Conservation (phyloP, 371 early-diverging fungal genomes). For the Mortierella sp. region DNA sequence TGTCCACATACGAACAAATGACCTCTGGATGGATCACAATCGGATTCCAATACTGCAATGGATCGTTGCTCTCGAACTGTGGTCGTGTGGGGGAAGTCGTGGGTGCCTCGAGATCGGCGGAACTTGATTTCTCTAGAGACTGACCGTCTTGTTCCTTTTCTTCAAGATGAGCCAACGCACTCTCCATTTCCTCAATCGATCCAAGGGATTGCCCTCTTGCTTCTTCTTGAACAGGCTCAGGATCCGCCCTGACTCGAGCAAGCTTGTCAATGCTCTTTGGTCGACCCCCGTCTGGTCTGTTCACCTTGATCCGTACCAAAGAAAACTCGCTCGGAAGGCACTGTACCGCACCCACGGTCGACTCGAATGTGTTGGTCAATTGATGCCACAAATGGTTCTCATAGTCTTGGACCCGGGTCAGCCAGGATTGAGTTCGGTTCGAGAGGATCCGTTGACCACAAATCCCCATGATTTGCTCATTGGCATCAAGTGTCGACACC, state of each 20-base stretch:
- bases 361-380: constrained; percentile 90
- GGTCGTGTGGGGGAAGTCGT: too few species aligned
- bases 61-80: too few species aligned
- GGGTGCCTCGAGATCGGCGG: too few species aligned
- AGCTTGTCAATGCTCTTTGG: too few species aligned
- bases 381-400: constrained; percentile 95
- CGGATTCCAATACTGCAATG: constrained; percentile 66
- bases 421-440: constrained; percentile 80
- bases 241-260: too few species aligned
- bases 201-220: too few species aligned
- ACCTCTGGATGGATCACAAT: constrained; percentile 90
- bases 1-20: constrained; percentile 89
- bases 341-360: constrained; percentile 91
- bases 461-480: constrained; percentile 79
- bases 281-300: constrained; percentile 59
- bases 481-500: constrained; percentile 75
- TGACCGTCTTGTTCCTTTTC: too few species aligned
- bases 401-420: constrained; percentile 92
- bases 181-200: too few species aligned
- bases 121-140: too few species aligned
- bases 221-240: too few species aligned
- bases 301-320: constrained; percentile 84
- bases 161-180: too few species aligned
- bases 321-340: constrained; percentile 96
- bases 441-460: constrained; percentile 82